These are phyloP conservation scores for Angomonas ambiguus DNA, from an alignment of 208 protist genomes.

Conservation along the genomic window DNA sequence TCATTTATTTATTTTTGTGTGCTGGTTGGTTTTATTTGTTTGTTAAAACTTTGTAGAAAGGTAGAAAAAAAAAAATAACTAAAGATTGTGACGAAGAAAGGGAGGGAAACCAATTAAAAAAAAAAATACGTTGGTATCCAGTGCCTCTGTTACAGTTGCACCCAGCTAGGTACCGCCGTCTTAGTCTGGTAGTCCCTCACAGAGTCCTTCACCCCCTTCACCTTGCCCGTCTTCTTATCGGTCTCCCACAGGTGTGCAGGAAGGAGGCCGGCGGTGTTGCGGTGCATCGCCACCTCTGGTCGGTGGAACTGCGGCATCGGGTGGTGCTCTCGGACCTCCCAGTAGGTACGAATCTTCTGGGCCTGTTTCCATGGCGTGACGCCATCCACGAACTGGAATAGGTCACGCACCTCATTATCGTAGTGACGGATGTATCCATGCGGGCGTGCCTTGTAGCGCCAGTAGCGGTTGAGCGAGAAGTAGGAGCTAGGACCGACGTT, in stretches of 20 bases:
- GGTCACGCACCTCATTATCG: conserved; percentile 86
- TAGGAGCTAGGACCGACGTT: conserved; percentile 74
- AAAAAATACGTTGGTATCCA: background rate
- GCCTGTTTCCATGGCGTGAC: conserved; percentile 88
- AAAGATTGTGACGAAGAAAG: background rate
- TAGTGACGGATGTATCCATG: conserved; percentile 88
- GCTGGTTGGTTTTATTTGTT: background rate
- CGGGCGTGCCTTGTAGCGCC: conserved; percentile 86
- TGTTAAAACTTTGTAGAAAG: background rate
- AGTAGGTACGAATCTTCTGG: conserved; percentile 89
- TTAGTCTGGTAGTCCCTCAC: conserved; percentile 89
- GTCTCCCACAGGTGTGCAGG: conserved; percentile 85
- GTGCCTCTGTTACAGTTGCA: conserved; percentile 43
- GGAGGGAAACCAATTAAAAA: conserved; percentile 3
- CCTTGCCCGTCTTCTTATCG: conserved; percentile 91
- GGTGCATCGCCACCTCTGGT: conserved; percentile 86
- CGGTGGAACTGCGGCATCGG: conserved; percentile 89
- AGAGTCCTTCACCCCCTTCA: conserved; percentile 87
- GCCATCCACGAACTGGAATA: conserved; percentile 85
- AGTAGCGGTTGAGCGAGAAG: conserved; percentile 83
- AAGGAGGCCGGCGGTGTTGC: conserved; percentile 76
- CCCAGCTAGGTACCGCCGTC: conserved; percentile 76
- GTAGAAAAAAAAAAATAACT: conserved; percentile 16
- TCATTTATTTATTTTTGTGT: background rate
- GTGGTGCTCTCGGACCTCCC: conserved; percentile 86